Base-by-base conservation (phyloP, 2,329 filamentous ascomycete species). In the Myriosclerotinia scirpicola region DNA sequence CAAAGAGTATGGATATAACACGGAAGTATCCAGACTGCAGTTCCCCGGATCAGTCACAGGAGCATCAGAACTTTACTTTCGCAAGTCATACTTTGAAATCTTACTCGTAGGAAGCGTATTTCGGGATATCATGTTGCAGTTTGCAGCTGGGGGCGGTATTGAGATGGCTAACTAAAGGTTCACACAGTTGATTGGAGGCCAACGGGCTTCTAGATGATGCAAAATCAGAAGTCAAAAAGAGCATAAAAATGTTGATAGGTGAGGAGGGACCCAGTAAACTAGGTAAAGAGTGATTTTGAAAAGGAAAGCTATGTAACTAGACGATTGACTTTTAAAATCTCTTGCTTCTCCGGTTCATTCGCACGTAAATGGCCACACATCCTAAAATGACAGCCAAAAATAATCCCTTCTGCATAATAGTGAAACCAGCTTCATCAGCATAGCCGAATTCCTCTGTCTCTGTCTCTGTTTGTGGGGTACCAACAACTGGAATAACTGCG, bases 371-470 rank as follows among this genome's bases (percentile, higher is more conserved):
- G 36, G 75, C 80, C 60, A 86, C 74, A 61, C 78, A 81, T 36
- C 76, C 79, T 50, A 83, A 69, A 66, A 87, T 79, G 60, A 84
- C 77, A 54, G 77, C 78, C 71, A 85, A 81, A 61, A 86, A 74
- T 58, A 82, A 74, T n/a, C 78, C 79, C 78, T 84, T 86, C 72
- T 83, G 80, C 68, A 82, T 44, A 69, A 81, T 72, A 30, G 79
- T 80, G 78, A 77, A 83, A 42, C 77, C 79, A 36, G 73, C 70
- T 54, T 55, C 64, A 53, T 69, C 61, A 64, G 70, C 66, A 64
- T 73, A 74, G 58, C 46, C 54, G 22, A 50, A 48, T 7, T 56
- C 53, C 26, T 65, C 63, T 42, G 58, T 48, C 36, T 59, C 64
- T 42, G 46, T 40, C 34, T 60, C 15, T 34, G 42, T 46, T 36